Percentiles rank a stretch among this genome's conserved stretches.
Conservation (phyloP, 2,329 filamentous ascomycete species). For the Paecilomyces variotii region DNA sequence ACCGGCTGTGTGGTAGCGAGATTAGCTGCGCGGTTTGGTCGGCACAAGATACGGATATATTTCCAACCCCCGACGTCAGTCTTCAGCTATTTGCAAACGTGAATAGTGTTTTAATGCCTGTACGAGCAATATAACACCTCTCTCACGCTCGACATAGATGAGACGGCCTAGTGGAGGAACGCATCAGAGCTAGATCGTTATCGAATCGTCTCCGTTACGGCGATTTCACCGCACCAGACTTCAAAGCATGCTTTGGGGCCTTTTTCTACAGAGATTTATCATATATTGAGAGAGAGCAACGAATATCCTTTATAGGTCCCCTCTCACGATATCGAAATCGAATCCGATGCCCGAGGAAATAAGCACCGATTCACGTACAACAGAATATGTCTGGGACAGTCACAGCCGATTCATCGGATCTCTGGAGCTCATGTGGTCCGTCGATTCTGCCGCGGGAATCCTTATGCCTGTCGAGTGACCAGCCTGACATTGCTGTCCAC, state of each 20-base stretch:
- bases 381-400: neutral
- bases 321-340: neutral
- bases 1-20: neutral
- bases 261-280: neutral
- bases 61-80: neutral
- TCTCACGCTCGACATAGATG: neutral
- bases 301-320: neutral
- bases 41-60: neutral
- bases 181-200: neutral
- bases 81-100: neutral
- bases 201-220: neutral
- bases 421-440: conserved; percentile 3
- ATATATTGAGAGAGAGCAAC: neutral
- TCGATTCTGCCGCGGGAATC: conserved; percentile 24
- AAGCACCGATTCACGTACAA: neutral
- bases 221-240: neutral
- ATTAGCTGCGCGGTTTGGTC: neutral
- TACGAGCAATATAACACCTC: neutral
- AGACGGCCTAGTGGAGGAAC: neutral
- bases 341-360: neutral
- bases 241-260: neutral
- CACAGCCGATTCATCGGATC: neutral
- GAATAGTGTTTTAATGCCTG: neutral
- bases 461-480: conserved; percentile 17
- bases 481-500: conserved; percentile 13